Evolutionary conservation across 1,284 basidiomycete species (phyloP), one percentile per base, ranked within the genome.

Genomic region (Cutaneotrichosporon dermatis): DNA sequence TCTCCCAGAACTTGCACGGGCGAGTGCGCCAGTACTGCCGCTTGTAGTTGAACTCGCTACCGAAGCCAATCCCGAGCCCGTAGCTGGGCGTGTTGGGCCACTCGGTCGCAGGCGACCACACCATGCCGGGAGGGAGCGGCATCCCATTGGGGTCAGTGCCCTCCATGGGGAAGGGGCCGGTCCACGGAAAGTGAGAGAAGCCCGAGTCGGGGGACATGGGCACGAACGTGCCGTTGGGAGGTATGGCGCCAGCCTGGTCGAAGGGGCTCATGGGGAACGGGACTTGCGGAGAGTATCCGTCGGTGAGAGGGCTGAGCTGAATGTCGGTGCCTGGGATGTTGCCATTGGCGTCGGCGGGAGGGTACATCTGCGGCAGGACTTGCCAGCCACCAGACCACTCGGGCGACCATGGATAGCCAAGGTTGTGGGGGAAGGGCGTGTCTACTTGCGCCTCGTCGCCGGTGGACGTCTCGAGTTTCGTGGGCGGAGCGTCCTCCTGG

Each of bases 1-100:
- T 63, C 1, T 61, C 55, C 49, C 69, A 79, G 59, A 72, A 75
- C 54, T 65, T 70, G 60, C 77, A 79, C 3, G 69, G 67, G 33
- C 67, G 66, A 4, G 72, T 66, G 1, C 57, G 51, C 46, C 60
- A 64, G 52, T 72, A 57, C 4, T 67, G 62, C 48, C 54, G 48
- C 10, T 49, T 41, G 6, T 16, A 15, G 15, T 40, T 51, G 49
- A 51, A n/a, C 8, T 35, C n/a, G 39, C 39, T 40, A 4, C 39
- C 12, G 15, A 25, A 34, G 11, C 45, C 16, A 12, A 35, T 49
- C 5, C 46, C 46, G 8, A 49, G 64, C 69, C 69, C 72, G 70
- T 70, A 12, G 67, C 69, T 12, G 69, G 8, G 39, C 9, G 39
- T 8, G 39, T 40, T 9, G 8, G 39, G 39, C 39, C 39, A 40